These are phyloP conservation scores for Pyrenopolyporus hunteri DNA, from an alignment of 495 filamentous ascomycete species.

Conservation along the genomic window DNA sequence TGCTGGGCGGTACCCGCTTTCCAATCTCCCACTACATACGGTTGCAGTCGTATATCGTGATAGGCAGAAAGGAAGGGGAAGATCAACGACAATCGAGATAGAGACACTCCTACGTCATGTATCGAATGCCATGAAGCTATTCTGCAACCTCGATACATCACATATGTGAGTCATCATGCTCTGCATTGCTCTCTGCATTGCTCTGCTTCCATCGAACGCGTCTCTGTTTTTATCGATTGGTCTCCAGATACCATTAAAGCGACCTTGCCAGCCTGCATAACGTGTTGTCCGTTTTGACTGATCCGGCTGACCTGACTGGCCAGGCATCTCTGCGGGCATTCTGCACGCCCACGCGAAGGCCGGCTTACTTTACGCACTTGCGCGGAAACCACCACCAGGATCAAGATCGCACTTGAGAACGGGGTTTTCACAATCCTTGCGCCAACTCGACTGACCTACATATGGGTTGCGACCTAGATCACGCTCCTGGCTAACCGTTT, in stretches of 20 bases:
- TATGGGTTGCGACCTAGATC: conserved; percentile 23
- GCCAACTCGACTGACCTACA: conserved; percentile 23
- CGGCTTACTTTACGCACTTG: conserved; percentile 25
- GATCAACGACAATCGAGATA: background rate
- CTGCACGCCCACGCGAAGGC: conserved; percentile 28
- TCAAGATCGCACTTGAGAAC: conserved; percentile 35
- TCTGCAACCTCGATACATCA: conserved; percentile 24
- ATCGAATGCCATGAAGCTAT: conserved; percentile 13
- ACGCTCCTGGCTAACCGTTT: conserved; percentile 15
- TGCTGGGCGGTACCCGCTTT: conserved; percentile 14
- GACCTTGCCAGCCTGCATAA: conserved; percentile 11
- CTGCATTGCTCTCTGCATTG: background rate
- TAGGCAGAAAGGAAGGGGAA: no score
- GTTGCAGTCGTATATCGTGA: no score
- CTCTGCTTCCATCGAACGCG: conserved; percentile 5
- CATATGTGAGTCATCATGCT: conserved; percentile 35
- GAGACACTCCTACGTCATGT: conserved; percentile 17
- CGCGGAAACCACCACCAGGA: conserved; percentile 24
- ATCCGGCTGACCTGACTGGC: conserved; percentile 5
- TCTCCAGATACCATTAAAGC: conserved; percentile 9
- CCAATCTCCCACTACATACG: no score
- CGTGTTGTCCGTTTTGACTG: conserved; percentile 18
- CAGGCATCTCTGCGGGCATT: conserved; percentile 21
- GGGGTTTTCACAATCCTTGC: conserved; percentile 11
- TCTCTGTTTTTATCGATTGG: conserved; percentile 11